These are phyloP conservation scores for Suhomyces emberorum DNA, from an alignment of 805 yeast species.

Conservation along the genomic window DNA sequence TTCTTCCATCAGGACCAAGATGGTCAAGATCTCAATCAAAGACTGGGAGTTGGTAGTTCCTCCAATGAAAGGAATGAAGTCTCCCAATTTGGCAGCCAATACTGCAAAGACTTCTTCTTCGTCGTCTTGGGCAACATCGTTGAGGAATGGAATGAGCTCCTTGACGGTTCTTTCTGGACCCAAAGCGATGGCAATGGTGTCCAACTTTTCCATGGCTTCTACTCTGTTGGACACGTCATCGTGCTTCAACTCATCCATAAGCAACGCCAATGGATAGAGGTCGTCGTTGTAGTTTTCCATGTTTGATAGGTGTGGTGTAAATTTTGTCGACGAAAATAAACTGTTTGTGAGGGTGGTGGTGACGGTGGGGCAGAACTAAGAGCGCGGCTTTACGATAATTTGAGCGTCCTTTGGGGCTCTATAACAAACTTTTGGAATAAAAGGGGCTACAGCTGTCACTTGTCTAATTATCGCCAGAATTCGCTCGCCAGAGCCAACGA, in stretches of 20 bases:
- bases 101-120: conserved; percentile 97
- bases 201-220: conserved; percentile 89
- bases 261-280: conserved; percentile 88
- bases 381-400: too few relatives aligned
- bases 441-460: too few relatives aligned
- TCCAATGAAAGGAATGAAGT: conserved; percentile 85
- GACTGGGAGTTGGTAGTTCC: conserved; percentile 60
- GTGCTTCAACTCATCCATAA: conserved; percentile 95
- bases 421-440: too few relatives aligned
- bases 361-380: too few relatives aligned
- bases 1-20: conserved; percentile 89
- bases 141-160: conserved; percentile 87
- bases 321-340: not conserved
- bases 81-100: conserved; percentile 85
- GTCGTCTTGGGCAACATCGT: conserved; percentile 89
- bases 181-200: conserved; percentile 90
- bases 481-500: too few relatives aligned
- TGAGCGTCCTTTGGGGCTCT: too few relatives aligned
- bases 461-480: too few relatives aligned
- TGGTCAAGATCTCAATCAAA: conserved; percentile 63
- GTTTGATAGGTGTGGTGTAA: too few relatives aligned
- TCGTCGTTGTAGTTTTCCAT: conserved; percentile 50
- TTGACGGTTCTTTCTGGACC: conserved; percentile 90
- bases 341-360: too few relatives aligned
- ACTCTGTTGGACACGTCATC: conserved; percentile 94